Conservation (phyloP, 2,329 filamentous ascomycete species). For the Teratosphaeria destructans region DNA sequence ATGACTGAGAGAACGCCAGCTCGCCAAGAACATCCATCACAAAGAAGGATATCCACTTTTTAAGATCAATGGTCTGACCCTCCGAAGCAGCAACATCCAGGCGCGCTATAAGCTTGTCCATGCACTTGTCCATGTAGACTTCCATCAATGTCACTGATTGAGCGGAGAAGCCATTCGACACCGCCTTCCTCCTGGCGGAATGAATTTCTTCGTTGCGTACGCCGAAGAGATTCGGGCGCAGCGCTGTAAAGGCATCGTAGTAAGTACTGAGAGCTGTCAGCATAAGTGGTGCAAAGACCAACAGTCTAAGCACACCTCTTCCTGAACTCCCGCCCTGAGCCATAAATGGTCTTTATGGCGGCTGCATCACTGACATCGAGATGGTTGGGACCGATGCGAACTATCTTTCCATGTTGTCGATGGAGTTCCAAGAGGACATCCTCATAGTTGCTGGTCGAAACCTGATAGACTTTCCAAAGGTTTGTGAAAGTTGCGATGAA, state of each 20-base stretch:
- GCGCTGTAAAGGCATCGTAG: background rate
- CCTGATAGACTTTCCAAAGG: background rate
- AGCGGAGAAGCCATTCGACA: background rate
- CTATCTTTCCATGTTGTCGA: background rate
- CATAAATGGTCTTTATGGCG: background rate
- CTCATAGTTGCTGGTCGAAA: background rate
- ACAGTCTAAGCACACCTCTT: background rate
- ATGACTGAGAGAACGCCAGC: background rate
- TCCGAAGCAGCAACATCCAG: background rate
- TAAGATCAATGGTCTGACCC: background rate
- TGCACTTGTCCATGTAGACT: background rate
- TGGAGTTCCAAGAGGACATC: background rate
- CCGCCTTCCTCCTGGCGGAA: background rate
- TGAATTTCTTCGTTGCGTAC: background rate
- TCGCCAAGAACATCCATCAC: background rate
- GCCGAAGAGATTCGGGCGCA: background rate
- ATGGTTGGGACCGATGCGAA: background rate
- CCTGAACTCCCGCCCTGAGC: background rate
- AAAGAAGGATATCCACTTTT: background rate
- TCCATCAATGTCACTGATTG: background rate
- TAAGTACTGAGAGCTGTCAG: background rate
- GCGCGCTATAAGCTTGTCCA: background rate
- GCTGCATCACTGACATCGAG: background rate
- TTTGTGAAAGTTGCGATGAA: background rate
- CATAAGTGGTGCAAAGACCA: background rate